Base-by-base conservation (phyloP, 495 filamentous ascomycete species). In the Neurospora sp. region DNA sequence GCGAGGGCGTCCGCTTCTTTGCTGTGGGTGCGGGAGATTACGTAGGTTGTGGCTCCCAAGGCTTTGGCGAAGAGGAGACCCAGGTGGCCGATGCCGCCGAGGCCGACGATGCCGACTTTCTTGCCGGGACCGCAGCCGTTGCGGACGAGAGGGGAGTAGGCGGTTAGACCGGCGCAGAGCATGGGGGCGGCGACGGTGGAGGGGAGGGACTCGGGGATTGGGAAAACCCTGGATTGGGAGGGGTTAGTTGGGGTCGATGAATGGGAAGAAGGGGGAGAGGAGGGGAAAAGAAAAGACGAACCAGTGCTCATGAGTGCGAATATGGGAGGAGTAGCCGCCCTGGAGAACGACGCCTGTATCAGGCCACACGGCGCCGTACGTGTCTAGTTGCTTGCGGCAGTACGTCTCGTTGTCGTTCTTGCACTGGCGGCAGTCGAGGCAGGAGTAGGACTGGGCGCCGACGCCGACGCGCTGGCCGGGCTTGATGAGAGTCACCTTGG, bases 101-200 rank as follows among this genome's bases (percentile, higher is more conserved):
- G 74, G 1, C 87, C 87, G 9, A 96, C 90, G 70, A 94, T 89
- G 46, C 87, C 93, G 23, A 96, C 90, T 80, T 92, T 93, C 83
- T 92, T 93, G n/a, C 92, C 92, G 0, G 91, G 90, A 0, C 91
- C 90, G 59, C 84, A 84, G n/a, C 90, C 91, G 78, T 92, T 89
- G 37, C 92, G 89, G 46, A 92, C 89, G 3, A 97, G 85, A 0
- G 93, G 93, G 41, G 88, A 90, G 83, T 90, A 97, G 39, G 89
- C 89, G 1, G 94, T 97, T 39, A 96, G 82, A 62, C 94, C 94
- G 41, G 93, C 94, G 80, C 94, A 97, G 77, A 97, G 86, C 93
- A 97, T 96, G 2, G 93, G 94, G 16, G 94, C 94, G 1, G 91
- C 93, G 39, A 89, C 78, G 54, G 85, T 85, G 76, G 84, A 89